Evolutionary conservation across 371 early-diverging fungal species (phyloP).

Genomic region (Mucor ambiguus): DNA sequence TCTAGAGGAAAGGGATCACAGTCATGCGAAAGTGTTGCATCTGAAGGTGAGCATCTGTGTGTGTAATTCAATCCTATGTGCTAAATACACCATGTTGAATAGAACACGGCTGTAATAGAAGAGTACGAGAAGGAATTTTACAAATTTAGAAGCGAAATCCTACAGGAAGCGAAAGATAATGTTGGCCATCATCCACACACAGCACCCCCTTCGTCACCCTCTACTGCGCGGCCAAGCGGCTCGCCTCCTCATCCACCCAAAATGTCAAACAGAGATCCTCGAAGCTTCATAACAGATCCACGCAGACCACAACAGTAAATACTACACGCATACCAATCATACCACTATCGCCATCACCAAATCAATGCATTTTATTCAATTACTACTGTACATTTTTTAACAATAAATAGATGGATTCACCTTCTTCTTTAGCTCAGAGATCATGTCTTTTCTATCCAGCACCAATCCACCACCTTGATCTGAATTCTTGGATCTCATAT

Average conservation of each 20-base stretch:
- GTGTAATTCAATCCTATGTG: neutral
- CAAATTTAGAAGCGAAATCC: neutral
- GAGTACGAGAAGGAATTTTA: neutral
- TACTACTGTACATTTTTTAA: neutral
- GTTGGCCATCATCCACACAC: neutral
- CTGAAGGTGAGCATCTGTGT: neutral
- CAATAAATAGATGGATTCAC: neutral
- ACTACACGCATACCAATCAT: neutral
- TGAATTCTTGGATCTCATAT: conserved; percentile 70
- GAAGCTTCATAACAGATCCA: neutral
- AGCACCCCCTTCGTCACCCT: neutral
- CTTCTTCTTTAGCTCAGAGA: conserved; percentile 54
- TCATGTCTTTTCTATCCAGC: conserved; percentile 64
- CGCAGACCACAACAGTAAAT: neutral
- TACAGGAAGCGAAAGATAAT: neutral
- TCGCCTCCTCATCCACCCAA: neutral
- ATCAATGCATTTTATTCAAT: neutral
- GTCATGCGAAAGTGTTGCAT: neutral
- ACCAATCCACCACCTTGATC: conserved; percentile 60
- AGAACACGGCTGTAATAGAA: neutral
- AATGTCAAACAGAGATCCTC: neutral
- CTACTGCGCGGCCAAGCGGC: neutral
- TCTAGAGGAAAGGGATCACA: neutral
- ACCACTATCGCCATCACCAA: neutral
- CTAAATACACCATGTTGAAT: neutral